A percentile compares a stretch with the other conserved stretches of the same genome.
These are phyloP conservation scores for Suillus fuscotomentosus DNA, from an alignment of 768 basidiomycete genomes.

Conservation along the genomic window DNA sequence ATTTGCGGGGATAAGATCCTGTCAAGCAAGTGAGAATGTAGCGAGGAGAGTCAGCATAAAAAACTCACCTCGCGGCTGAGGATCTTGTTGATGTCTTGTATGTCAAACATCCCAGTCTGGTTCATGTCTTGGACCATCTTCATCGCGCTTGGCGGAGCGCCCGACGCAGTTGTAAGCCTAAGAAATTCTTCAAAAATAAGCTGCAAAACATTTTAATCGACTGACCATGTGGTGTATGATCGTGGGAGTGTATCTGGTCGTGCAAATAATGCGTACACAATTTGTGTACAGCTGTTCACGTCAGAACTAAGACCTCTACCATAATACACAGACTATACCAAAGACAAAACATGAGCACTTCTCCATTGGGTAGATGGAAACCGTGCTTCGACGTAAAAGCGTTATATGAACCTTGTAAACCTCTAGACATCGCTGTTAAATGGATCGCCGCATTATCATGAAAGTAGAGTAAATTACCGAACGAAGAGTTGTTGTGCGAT, in stretches of 20 bases:
- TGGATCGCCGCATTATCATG: background rate
- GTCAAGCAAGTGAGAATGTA: slow-evolving; percentile 9
- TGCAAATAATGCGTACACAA: slow-evolving; percentile 75
- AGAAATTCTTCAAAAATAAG: background rate
- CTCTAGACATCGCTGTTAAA: slow-evolving; percentile 41
- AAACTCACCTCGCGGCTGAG: slow-evolving; percentile 45
- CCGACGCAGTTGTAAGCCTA: slow-evolving; percentile 74
- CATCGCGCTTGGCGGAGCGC: slow-evolving; percentile 58
- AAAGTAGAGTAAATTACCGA: slow-evolving; percentile 39
- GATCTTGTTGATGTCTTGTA: slow-evolving; percentile 55
- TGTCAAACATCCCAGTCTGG: slow-evolving; percentile 52
- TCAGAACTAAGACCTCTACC: background rate
- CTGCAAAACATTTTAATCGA: background rate
- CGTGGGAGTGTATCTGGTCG: slow-evolving; percentile 83
- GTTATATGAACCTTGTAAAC: slow-evolving; percentile 89
- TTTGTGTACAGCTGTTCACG: slow-evolving; percentile 69
- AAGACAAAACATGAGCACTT: slow-evolving; percentile 75
- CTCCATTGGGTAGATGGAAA: slow-evolving; percentile 78
- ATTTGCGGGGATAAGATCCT: slow-evolving; percentile 59
- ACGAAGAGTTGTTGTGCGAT: slow-evolving; percentile 91
- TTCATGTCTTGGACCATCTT: slow-evolving; percentile 61
- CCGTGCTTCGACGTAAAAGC: slow-evolving; percentile 65
- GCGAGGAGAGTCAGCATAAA: background rate
- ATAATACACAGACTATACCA: slow-evolving; percentile 41
- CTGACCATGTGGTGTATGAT: slow-evolving; percentile 74